phyloP scores from a whole-genome alignment of 2,329 filamentous ascomycete genomes.

The Lomentospora prolificans region DNA sequence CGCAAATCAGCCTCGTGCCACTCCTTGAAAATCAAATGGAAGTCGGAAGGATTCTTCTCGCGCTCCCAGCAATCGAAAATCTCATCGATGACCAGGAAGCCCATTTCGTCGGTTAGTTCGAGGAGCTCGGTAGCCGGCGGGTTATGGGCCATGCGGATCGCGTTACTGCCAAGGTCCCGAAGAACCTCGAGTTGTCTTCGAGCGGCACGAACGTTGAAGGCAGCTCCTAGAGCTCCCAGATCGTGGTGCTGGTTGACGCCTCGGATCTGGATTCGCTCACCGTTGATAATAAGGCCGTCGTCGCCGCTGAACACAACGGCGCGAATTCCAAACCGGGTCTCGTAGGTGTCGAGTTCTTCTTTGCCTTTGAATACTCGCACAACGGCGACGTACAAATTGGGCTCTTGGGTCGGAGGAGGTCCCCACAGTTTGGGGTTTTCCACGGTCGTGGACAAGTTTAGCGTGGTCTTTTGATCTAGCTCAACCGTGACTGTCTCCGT shows the following conservation, averaged over 20 bases:
- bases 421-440: slow-evolving; percentile 36
- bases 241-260: slow-evolving; percentile 43
- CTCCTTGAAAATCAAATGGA: slow-evolving; percentile 39
- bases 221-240: slow-evolving; percentile 37
- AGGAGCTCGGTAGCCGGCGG: slow-evolving; percentile 40
- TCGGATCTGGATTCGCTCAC: slow-evolving; percentile 30
- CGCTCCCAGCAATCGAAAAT: slow-evolving; percentile 42
- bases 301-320: slow-evolving; percentile 25
- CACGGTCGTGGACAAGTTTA: slow-evolving; percentile 12
- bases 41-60: slow-evolving; percentile 37
- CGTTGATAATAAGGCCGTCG: slow-evolving; percentile 36
- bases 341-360: slow-evolving; percentile 30
- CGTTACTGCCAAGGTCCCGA: slow-evolving; percentile 38
- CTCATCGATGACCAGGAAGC: slow-evolving; percentile 42
- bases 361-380: slow-evolving; percentile 24
- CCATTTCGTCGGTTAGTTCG: slow-evolving; percentile 37
- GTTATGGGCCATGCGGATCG: slow-evolving; percentile 42
- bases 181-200: slow-evolving; percentile 39
- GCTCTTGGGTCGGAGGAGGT: slow-evolving; percentile 31
- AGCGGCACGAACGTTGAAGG: slow-evolving; percentile 38
- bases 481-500: neutral
- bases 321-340: slow-evolving; percentile 41
- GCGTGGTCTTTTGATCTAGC: slow-evolving; percentile 20
- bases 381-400: slow-evolving; percentile 37
- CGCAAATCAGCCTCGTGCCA: slow-evolving; percentile 45